Evolutionary conservation across 306 rosid genomes (phyloP).

Genomic region (Lathyrus sativus): DNA sequence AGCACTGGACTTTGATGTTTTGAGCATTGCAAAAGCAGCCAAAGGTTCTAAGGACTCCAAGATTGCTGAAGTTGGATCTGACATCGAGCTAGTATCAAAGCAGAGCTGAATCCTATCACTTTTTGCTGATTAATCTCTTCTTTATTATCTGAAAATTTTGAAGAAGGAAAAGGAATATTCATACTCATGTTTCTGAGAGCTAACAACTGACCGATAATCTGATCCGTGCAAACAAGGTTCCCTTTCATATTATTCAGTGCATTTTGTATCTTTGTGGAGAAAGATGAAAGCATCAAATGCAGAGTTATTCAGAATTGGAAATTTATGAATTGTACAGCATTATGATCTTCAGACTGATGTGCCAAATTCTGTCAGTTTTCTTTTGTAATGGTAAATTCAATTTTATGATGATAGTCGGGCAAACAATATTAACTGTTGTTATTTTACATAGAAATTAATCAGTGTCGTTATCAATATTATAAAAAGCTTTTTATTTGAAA

Average conservation of each 20-base stretch:
- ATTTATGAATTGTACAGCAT: slow-evolving; percentile 26
- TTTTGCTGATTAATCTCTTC: slow-evolving; percentile 28
- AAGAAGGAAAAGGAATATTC: slow-evolving; percentile 13
- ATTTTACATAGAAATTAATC: too few species aligned
- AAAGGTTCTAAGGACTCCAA: slow-evolving; percentile 75
- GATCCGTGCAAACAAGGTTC: not conserved
- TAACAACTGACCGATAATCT: not conserved
- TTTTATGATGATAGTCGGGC: not conserved
- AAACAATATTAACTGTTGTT: not conserved
- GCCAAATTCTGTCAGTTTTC: slow-evolving; percentile 21
- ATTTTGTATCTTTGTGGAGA: not conserved
- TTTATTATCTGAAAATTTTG: slow-evolving; percentile 4
- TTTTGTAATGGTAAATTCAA: not conserved
- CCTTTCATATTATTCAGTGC: slow-evolving; percentile 1
- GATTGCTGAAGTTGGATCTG: slow-evolving; percentile 82
- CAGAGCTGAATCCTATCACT: slow-evolving; percentile 42
- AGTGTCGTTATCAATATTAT: too few species aligned
- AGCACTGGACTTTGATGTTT: slow-evolving; percentile 86
- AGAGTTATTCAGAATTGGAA: slow-evolving; percentile 1
- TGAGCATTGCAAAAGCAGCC: slow-evolving; percentile 69
- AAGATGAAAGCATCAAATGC: slow-evolving; percentile 12
- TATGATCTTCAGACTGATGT: slow-evolving; percentile 6
- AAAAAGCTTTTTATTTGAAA: not conserved
- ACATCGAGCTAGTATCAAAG: slow-evolving; percentile 67
- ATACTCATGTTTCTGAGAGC: slow-evolving; percentile 15